Evolutionary conservation across 2,329 filamentous ascomycete genomes (phyloP), one percentile per base, ranked within the genome.

Genomic region (Macrophomina pseudophaseolina): DNA sequence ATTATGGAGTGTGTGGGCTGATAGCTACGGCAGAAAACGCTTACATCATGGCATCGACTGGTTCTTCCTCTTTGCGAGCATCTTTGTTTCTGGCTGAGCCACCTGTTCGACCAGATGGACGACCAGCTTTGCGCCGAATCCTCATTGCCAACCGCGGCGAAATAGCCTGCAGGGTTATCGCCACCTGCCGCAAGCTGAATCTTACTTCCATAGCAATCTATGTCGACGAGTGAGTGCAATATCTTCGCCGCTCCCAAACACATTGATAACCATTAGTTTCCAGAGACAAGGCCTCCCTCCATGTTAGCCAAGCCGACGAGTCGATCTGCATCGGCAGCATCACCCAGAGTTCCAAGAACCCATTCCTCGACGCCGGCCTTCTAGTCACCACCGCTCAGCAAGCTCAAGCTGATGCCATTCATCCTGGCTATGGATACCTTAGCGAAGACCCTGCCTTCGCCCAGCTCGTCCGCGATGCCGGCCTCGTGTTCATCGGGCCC

Each of bases 341-440:
- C 5, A 83, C 82, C 3, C 87, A 87, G 68, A 81, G 81, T 11
- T 79, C 85, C 68, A 80, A 79, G 74, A 76, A 79, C 8, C 71
- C 73, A n/a, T 84, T 86, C 42, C 76, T 89, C 18, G 72, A 79
- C 3, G 80, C 88, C n/a, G 86, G 86, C 8, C 82, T 81, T 52
- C 74, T 79, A 3, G 68, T 78, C 7, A 66, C 70, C 9, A 70
- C 71, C 14, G 76, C 75, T 3, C 38, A 68, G 28, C 67, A 68
- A 23, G 77, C 81, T 12, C 72, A 78, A 2, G 85, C 77, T 1
- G 82, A 90, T 68, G 87, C 87, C 2, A 82, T 91, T 16, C 87
- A 89, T 58, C 88, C 88, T 0, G 88, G 89, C 1, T 91, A 91
- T 76, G 89, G 89, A 0, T 90, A 90, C 68, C 75, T 91, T 1